Conservation (phyloP, 768 basidiomycete genomes). For the Calvatia gigantea region DNA sequence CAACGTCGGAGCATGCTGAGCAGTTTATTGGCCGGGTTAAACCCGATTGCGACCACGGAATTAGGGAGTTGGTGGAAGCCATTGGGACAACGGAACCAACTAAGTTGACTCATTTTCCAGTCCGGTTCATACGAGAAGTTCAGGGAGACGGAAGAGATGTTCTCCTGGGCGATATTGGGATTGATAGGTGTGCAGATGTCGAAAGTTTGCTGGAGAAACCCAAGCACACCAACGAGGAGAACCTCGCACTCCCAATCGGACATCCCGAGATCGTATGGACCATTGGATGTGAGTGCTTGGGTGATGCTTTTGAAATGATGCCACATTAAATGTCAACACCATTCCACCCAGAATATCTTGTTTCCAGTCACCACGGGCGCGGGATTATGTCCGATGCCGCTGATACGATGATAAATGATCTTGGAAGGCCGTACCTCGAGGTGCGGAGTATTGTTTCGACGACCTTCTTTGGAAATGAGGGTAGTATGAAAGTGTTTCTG, state of each 20-base stretch:
- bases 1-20: constrained; percentile 23
- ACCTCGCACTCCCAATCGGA: constrained; percentile 37
- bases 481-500: constrained; percentile 53
- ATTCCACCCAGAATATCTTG: constrained; percentile 20
- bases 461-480: constrained; percentile 49
- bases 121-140: constrained; percentile 49
- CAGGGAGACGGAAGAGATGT: constrained; percentile 48
- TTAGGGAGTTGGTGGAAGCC: constrained; percentile 25
- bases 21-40: constrained; percentile 21
- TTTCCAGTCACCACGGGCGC: constrained; percentile 22
- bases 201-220: constrained; percentile 21
- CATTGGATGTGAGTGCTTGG: constrained; percentile 23
- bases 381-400: constrained; percentile 65
- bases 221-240: constrained; percentile 35
- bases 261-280: constrained; percentile 46
- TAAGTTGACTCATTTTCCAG: constrained; percentile 38
- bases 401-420: constrained; percentile 45
- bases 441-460: constrained; percentile 39
- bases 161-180: constrained; percentile 42
- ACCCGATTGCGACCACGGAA: constrained; percentile 21
- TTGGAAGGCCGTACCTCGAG: constrained; percentile 64
- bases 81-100: constrained; percentile 20
- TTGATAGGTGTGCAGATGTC: constrained; percentile 29
- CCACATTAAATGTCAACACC: background rate
- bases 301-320: too few relatives aligned